Base-by-base conservation (phyloP, 202 grass and related monocot species). In the Digitaria exilis region DNA sequence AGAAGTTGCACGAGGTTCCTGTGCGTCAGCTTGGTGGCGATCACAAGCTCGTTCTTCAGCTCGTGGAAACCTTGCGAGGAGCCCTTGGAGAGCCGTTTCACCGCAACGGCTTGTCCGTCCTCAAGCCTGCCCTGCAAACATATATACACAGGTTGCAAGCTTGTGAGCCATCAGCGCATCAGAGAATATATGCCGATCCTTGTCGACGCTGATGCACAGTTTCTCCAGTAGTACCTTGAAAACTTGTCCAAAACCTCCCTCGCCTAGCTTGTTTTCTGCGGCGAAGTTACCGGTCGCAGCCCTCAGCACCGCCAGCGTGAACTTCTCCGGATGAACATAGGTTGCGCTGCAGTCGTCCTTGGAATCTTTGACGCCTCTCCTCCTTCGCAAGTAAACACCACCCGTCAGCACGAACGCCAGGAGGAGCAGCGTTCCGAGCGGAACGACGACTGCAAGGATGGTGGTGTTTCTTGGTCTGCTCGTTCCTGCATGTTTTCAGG, bases 231-330 rank as follows among this genome's bases (percentile, higher is more conserved):
- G 24, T 31, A 71, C 69, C 79, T 77, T 82, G 14, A 77, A 82
- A 19, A 82, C 79, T n/a, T 71, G 2, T 25, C 85, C 72, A 16
- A 54, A 87, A 34, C 85, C 85, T 63, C 85, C 85, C 31, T 82
- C 78, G 22, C 77, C 60, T 2, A 87, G 61, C 24, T 76, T 87
- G n/a, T 81, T 81, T 16, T 62, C 43, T 2, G 31, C 13, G 0
- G 78, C 19, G 1, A 87, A 87, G 64, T 87, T 82, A 2, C 31
- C 52, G 6, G 71, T 82, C 0, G 78, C 85, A 2, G 41, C 52
- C 19, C 12, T 69, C 52, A 87, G 65, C 30, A 76, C 16, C 5
- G 10, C 12, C 43, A 87, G 29, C 3, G 52, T 76, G 19, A 87
- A 26, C 0, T 78, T 58, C 55, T 85, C 83, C 16, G 41, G 43